Evolutionary conservation across 2,329 filamentous ascomycete genomes (phyloP).

Genomic region (Neurospora sp.): DNA sequence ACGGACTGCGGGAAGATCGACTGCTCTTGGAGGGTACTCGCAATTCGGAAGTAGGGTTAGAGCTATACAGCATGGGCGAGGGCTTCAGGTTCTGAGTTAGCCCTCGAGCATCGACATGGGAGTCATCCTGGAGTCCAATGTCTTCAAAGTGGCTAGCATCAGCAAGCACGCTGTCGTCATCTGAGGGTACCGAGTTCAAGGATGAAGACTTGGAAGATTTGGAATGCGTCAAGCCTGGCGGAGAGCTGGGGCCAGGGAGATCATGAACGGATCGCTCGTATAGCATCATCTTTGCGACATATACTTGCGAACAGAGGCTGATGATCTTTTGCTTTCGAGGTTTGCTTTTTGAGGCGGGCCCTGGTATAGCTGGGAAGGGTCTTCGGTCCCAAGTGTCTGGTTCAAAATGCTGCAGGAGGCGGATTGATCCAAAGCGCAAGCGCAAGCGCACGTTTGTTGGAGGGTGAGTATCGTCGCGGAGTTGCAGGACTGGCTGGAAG

Average conservation of each 20-base stretch:
- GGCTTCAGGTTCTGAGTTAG: slow-evolving; percentile 27
- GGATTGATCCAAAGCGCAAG: background rate
- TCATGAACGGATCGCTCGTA: slow-evolving; percentile 29
- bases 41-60: slow-evolving; percentile 34
- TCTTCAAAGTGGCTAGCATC: slow-evolving; percentile 86
- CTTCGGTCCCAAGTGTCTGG: background rate
- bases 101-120: slow-evolving; percentile 23
- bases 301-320: background rate
- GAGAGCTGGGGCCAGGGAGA: slow-evolving; percentile 48
- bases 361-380: background rate
- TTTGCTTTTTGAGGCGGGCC: background rate
- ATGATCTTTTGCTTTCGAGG: background rate
- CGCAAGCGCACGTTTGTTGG: background rate
- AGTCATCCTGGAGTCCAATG: slow-evolving; percentile 68
- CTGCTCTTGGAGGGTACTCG: slow-evolving; percentile 23
- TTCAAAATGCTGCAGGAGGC: background rate
- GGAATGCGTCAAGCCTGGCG: slow-evolving; percentile 68
- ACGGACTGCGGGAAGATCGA: slow-evolving; percentile 21
- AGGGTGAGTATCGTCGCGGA: background rate
- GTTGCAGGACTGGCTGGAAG: background rate
- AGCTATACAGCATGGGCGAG: slow-evolving; percentile 38
- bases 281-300: slow-evolving; percentile 28
- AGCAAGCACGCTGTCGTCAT: slow-evolving; percentile 58
- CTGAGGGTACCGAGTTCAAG: slow-evolving; percentile 68
- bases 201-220: slow-evolving; percentile 90